These are phyloP conservation scores for Kodamaea derodonti DNA, from an alignment of 1,139 yeast genomes.

Conservation along the genomic window DNA sequence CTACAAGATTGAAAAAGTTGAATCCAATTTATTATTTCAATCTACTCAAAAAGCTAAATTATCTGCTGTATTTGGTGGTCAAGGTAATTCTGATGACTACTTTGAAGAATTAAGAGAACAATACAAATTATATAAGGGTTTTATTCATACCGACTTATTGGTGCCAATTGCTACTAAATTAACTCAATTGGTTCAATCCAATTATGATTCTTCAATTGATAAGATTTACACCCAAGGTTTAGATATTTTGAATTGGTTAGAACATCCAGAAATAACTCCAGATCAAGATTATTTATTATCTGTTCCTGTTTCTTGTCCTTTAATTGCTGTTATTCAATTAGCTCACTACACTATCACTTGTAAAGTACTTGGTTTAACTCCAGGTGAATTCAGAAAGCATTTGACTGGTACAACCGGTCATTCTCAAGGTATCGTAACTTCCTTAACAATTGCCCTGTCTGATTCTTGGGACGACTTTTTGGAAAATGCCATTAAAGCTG, in stretches of 20 bases:
- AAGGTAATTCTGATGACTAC: slow-evolving; percentile 97
- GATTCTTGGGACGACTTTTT: slow-evolving; percentile 83
- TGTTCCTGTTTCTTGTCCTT: slow-evolving; percentile 93
- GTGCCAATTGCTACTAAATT: slow-evolving; percentile 65
- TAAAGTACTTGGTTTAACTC: slow-evolving; percentile 78
- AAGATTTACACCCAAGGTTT: slow-evolving; percentile 93
- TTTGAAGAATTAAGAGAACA: slow-evolving; percentile 93
- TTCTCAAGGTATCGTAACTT: slow-evolving; percentile 95
- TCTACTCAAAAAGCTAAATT: slow-evolving; percentile 51
- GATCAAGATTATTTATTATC: slow-evolving; percentile 82
- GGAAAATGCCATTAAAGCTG: slow-evolving; percentile 68
- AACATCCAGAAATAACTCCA: slow-evolving; percentile 81
- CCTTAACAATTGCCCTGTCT: slow-evolving; percentile 85
- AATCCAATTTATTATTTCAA: slow-evolving; percentile 50
- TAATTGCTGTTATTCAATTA: slow-evolving; percentile 91
- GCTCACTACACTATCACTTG: slow-evolving; percentile 90
- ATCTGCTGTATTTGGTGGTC: slow-evolving; percentile 95
- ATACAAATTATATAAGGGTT: slow-evolving; percentile 70
- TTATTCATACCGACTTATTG: slow-evolving; percentile 64
- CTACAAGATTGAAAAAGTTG: slow-evolving; percentile 21
- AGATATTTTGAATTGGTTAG: slow-evolving; percentile 83
- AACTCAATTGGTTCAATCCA: slow-evolving; percentile 64
- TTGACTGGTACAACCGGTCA: slow-evolving; percentile 91
- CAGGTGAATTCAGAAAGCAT: slow-evolving; percentile 76
- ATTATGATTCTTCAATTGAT: slow-evolving; percentile 47